These are phyloP conservation scores for Mycena polygramma DNA, from an alignment of 768 basidiomycete genomes.

Conservation along the genomic window DNA sequence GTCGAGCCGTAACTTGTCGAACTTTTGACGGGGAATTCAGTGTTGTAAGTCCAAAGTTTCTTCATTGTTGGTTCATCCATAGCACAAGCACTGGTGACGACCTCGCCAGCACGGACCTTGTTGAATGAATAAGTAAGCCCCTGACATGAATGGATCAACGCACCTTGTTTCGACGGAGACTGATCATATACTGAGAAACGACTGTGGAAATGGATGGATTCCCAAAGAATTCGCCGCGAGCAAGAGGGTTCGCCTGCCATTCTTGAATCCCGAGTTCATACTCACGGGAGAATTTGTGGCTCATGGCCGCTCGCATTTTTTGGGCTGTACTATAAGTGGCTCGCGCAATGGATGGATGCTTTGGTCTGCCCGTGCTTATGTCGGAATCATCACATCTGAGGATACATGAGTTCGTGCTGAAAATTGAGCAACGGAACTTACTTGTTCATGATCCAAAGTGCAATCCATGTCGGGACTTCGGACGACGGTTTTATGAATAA, in stretches of 20 bases:
- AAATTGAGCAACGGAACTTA: no score
- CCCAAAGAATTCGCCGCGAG: not conserved
- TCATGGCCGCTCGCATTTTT: no score
- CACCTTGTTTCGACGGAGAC: constrained; percentile 9
- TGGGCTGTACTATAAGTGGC: no score
- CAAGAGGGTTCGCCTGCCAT: constrained; percentile 1
- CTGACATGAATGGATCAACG: no score
- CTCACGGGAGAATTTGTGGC: constrained; percentile 3
- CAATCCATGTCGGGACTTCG: constrained; percentile 6
- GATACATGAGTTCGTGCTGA: no score
- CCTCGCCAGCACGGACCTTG: constrained; percentile 14
- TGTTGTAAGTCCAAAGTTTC: constrained; percentile 6
- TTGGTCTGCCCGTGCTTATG: no score
- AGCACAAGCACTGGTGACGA: constrained; percentile 7
- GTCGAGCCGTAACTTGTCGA: constrained; percentile 1
- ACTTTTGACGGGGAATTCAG: not conserved
- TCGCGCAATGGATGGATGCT: no score
- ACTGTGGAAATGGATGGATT: constrained; percentile 2
- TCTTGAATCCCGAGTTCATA: constrained; percentile 5
- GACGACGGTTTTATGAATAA: constrained; percentile 1
- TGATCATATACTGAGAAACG: constrained; percentile 9
- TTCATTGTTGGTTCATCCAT: constrained; percentile 11
- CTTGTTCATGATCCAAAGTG: constrained; percentile 13
- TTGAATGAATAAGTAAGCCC: not conserved
- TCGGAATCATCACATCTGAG: no score